phyloP scores from a whole-genome alignment of 768 basidiomycete genomes.

The Macrolepiota dolichaula region DNA sequence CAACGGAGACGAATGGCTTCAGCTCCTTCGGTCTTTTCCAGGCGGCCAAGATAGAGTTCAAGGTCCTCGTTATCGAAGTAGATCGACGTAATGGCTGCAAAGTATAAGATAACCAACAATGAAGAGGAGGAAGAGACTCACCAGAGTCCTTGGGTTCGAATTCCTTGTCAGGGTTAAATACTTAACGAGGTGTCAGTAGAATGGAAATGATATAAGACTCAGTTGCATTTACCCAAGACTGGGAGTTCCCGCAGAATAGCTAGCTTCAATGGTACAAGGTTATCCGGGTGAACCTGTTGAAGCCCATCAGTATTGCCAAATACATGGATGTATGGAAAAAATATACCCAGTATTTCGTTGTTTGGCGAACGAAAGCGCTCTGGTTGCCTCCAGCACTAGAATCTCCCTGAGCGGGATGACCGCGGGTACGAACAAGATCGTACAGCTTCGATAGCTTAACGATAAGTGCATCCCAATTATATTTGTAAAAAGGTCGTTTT shows the following conservation, averaged over 20 bases:
- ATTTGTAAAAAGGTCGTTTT: constrained; percentile 93
- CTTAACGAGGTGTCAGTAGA: constrained; percentile 31
- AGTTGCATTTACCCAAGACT: constrained; percentile 65
- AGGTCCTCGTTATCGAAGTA: constrained; percentile 97
- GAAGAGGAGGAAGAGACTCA: constrained; percentile 21
- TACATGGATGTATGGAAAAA: not conserved
- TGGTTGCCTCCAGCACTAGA: constrained; percentile 92
- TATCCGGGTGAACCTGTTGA: constrained; percentile 80
- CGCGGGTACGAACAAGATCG: constrained; percentile 91
- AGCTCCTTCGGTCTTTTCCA: constrained; percentile 98
- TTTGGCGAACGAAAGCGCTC: constrained; percentile 97
- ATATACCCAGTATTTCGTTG: constrained; percentile 96
- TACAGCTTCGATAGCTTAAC: constrained; percentile 94
- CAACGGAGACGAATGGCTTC: constrained; percentile 95
- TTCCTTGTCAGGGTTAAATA: constrained; percentile 92
- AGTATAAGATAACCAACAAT: not conserved
- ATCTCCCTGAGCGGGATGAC: constrained; percentile 92
- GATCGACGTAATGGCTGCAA: constrained; percentile 87
- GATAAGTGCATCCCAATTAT: constrained; percentile 94
- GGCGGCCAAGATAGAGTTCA: constrained; percentile 91
- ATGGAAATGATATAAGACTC: no score
- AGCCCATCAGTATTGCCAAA: not conserved
- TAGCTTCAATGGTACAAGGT: constrained; percentile 89
- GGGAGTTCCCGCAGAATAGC: constrained; percentile 91
- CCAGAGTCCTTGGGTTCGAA: constrained; percentile 84